These are phyloP conservation scores for Taxawa tesnikishii DNA, from an alignment of 2,329 filamentous ascomycete genomes.

Conservation along the genomic window DNA sequence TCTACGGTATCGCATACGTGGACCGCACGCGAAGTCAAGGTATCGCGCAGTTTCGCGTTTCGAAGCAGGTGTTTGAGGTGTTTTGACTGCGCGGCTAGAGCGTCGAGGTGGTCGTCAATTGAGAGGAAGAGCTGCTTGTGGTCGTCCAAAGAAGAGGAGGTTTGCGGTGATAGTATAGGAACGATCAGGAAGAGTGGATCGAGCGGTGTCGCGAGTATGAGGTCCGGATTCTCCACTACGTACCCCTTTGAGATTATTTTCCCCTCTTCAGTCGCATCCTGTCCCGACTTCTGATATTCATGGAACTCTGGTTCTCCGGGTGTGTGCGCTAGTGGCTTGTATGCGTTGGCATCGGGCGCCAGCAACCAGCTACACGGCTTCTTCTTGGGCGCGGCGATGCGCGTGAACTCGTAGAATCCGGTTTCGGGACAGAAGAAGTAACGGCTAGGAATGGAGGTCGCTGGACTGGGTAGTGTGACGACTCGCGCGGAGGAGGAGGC, in stretches of 20 bases:
- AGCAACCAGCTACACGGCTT: conserved; percentile 45
- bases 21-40: conserved; percentile 41
- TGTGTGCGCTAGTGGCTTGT: no score
- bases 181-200: conserved; percentile 78
- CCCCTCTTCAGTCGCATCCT: conserved; percentile 4
- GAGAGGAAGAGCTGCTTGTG: conserved; percentile 54
- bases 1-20: conserved; percentile 71
- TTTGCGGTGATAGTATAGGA: conserved; percentile 47
- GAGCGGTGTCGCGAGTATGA: conserved; percentile 74
- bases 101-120: conserved; percentile 60
- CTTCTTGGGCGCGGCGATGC: conserved; percentile 37
- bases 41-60: conserved; percentile 32
- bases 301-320: conserved; percentile 4
- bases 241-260: conserved; percentile 31
- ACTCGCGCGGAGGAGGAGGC: conserved; percentile 41
- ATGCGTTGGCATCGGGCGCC: conserved; percentile 22
- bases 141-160: conserved; percentile 22
- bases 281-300: conserved; percentile 4
- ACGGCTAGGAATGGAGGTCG: conserved; percentile 32
- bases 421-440: conserved; percentile 48
- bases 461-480: conserved; percentile 42
- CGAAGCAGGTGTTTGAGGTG: conserved; percentile 47
- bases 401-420: conserved; percentile 51
- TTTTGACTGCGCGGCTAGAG: conserved; percentile 39
- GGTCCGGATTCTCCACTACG: conserved; percentile 54